phyloP scores from a whole-genome alignment of 305 asterid genomes.

The Fraxinus xanthoxyloides region DNA sequence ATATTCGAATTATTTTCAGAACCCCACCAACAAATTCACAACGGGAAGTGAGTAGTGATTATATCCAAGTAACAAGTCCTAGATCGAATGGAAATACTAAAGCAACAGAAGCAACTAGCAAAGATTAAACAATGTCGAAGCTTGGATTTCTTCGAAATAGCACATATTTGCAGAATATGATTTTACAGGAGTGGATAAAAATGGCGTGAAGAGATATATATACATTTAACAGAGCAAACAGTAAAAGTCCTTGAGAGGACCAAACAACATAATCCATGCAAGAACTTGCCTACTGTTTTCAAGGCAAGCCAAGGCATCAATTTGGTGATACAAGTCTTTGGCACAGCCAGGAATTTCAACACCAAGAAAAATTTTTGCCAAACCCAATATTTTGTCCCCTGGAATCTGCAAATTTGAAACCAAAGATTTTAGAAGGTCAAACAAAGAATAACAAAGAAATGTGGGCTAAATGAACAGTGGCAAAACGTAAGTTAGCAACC shows the following conservation, averaged over 20 bases:
- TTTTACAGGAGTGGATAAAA: slow-evolving; percentile 5
- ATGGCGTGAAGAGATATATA: neutral
- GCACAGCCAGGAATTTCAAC: slow-evolving; percentile 78
- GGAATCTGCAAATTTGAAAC: slow-evolving; percentile 64
- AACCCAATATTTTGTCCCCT: slow-evolving; percentile 80
- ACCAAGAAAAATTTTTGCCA: slow-evolving; percentile 85
- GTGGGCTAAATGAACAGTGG: neutral
- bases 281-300: slow-evolving; percentile 61
- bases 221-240: slow-evolving; percentile 1
- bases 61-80: neutral
- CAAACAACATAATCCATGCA: neutral
- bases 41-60: neutral
- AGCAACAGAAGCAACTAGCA: neutral
- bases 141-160: neutral
- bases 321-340: slow-evolving; percentile 78
- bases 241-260: neutral
- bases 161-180: neutral
- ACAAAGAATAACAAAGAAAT: neutral
- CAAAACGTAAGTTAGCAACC: slow-evolving; percentile 14
- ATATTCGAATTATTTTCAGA: neutral
- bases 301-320: slow-evolving; percentile 72
- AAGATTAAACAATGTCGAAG: neutral
- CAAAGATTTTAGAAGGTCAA: slow-evolving; percentile 19
- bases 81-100: neutral
- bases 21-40: slow-evolving; percentile 11